Conservation (phyloP, 192 early-diverging fungal species). For the Backusella tuberculispora region DNA sequence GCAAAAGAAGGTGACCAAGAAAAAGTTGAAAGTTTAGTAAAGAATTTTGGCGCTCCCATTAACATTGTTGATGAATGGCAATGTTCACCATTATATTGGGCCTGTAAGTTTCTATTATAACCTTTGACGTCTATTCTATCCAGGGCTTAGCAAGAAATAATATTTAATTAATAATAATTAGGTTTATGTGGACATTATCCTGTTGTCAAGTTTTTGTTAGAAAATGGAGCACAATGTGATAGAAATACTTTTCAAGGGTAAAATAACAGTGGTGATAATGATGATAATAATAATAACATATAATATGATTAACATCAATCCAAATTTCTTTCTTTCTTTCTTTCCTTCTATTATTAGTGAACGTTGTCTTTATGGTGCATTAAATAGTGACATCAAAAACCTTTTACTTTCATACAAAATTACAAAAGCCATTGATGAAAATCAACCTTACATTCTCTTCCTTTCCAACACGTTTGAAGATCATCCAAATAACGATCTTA, state of each 20-base stretch:
- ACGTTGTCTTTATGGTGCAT: constrained; percentile 52
- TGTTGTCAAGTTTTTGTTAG: constrained; percentile 48
- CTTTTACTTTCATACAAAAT: constrained; percentile 46
- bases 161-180: background rate
- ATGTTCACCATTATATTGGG: constrained; percentile 49
- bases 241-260: constrained; percentile 58
- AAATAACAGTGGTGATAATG: background rate
- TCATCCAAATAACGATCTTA: constrained; percentile 22
- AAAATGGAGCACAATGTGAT: constrained; percentile 54
- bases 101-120: constrained; percentile 31
- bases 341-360: constrained; percentile 26
- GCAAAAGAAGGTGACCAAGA: constrained; percentile 49
- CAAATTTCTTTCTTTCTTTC: constrained; percentile 14
- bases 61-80: constrained; percentile 56
- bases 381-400: constrained; percentile 49
- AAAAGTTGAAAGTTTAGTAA: constrained; percentile 43
- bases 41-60: constrained; percentile 43
- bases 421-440: constrained; percentile 53
- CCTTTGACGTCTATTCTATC: background rate
- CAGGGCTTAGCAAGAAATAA: background rate
- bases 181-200: constrained; percentile 51
- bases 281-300: too few relatives aligned
- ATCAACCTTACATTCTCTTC: constrained; percentile 36
- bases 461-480: constrained; percentile 30
- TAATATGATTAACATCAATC: too few relatives aligned